Evolutionary conservation across 192 early-diverging fungal genomes (phyloP).

Genomic region (Backusella morwellensis): DNA sequence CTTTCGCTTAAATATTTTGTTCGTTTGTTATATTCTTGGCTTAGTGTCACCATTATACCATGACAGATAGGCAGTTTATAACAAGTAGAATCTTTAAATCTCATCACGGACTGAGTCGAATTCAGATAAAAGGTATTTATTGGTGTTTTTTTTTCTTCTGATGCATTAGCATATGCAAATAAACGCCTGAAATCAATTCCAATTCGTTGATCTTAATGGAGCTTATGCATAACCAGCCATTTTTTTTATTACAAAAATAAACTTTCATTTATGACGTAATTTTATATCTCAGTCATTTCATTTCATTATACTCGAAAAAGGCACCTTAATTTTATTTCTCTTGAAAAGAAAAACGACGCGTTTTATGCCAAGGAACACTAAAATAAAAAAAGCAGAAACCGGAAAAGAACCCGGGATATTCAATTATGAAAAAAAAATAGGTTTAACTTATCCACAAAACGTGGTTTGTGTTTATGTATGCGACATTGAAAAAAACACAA

Average conservation of each 20-base stretch:
- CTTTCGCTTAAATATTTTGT: background rate
- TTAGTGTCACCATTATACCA: background rate
- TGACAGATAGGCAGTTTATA: background rate
- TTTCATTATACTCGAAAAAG: background rate
- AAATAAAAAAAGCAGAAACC: background rate
- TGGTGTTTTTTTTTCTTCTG: background rate
- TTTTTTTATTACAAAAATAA: conserved; percentile 1
- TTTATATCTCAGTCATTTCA: background rate
- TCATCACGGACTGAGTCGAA: background rate
- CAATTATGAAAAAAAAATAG: background rate
- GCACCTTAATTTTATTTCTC: background rate
- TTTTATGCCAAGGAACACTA: background rate
- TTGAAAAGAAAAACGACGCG: background rate
- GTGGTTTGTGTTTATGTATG: background rate
- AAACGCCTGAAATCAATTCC: background rate
- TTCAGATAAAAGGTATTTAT: background rate
- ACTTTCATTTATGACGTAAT: background rate
- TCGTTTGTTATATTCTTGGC: background rate
- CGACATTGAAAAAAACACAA: background rate
- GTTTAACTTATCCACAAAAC: background rate
- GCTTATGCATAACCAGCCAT: background rate
- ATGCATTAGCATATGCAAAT: background rate
- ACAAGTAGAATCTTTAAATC: background rate
- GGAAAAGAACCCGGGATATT: background rate
- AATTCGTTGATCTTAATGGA: background rate